phyloP scores from a whole-genome alignment of 192 early-diverging fungal species.

The Coemansia sp. region DNA sequence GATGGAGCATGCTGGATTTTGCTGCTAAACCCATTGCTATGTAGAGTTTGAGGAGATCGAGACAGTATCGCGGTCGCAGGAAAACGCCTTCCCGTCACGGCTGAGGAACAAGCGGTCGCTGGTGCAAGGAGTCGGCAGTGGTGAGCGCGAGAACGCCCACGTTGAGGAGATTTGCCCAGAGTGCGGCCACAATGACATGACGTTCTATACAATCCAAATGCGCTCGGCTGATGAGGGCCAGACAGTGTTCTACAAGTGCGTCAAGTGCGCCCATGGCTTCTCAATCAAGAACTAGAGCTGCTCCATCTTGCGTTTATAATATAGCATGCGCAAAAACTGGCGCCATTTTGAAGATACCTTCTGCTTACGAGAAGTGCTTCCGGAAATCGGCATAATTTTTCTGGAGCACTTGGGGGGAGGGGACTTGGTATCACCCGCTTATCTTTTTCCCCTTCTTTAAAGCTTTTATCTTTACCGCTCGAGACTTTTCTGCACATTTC shows the following conservation, averaged over 20 bases:
- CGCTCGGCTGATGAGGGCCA: conserved; percentile 99
- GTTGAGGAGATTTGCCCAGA: conserved; percentile 96
- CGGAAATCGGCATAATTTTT: not conserved
- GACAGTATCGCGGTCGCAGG: conserved; percentile 75
- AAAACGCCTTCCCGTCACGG: conserved; percentile 75
- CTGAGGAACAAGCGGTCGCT: conserved; percentile 69
- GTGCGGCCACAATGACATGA: conserved; percentile 92
- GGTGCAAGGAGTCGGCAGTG: conserved; percentile 55
- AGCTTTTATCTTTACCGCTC: not conserved
- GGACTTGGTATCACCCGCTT: not conserved
- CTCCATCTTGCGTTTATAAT: not conserved
- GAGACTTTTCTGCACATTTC: not conserved
- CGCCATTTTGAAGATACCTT: not conserved
- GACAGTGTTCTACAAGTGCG: conserved; percentile 98
- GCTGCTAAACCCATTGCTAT: not conserved
- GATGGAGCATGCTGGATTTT: not conserved
- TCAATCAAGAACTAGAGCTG: conserved; percentile 44
- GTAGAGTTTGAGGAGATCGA: conserved; percentile 75
- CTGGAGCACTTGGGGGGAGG: not conserved
- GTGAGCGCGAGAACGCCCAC: conserved; percentile 49
- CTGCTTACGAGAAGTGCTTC: not conserved
- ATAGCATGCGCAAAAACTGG: not conserved
- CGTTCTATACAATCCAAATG: conserved; percentile 94
- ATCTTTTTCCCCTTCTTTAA: not conserved
- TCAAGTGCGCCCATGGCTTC: conserved; percentile 83